Percentiles rank a stretch among this genome's conserved stretches.
These are phyloP conservation scores for Fusarium sp. DNA, from an alignment of 2,329 filamentous ascomycete species.

Conservation along the genomic window DNA sequence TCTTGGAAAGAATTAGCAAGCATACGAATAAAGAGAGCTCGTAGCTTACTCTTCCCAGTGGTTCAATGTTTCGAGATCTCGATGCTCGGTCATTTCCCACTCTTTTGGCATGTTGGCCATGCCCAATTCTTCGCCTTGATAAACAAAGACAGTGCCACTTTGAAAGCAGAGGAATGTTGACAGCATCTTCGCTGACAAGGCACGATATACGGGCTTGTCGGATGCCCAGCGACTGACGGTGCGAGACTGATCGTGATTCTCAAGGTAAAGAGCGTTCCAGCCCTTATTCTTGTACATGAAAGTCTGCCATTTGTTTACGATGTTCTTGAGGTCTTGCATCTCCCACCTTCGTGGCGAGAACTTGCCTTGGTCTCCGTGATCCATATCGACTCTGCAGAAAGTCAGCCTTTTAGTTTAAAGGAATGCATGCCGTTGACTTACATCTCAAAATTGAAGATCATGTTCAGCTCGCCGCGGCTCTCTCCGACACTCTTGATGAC, in stretches of 20 bases:
- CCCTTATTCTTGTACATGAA: constrained; percentile 58
- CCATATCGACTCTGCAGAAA: constrained; percentile 62
- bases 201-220: constrained; percentile 46
- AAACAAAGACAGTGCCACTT: constrained; percentile 67
- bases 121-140: constrained; percentile 72
- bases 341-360: constrained; percentile 31
- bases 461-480: constrained; percentile 64
- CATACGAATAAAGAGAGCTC: fast-evolving
- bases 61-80: constrained; percentile 43
- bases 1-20: neutral
- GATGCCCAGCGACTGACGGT: constrained; percentile 60
- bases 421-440: neutral
- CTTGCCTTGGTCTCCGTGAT: constrained; percentile 58
- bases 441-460: constrained; percentile 73
- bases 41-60: constrained; percentile 34
- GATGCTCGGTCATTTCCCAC: constrained; percentile 62
- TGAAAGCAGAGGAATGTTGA: constrained; percentile 55
- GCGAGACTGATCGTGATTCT: constrained; percentile 73
- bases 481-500: constrained; percentile 67
- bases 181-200: constrained; percentile 65
- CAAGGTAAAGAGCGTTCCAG: constrained; percentile 71
- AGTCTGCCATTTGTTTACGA: constrained; percentile 58
- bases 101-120: constrained; percentile 64
- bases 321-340: constrained; percentile 33
- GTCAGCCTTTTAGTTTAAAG: neutral